Evolutionary conservation across 352 stramenopile species (phyloP), one percentile per base, ranked within the genome.

Genomic region (Phytophthora megakarya): DNA sequence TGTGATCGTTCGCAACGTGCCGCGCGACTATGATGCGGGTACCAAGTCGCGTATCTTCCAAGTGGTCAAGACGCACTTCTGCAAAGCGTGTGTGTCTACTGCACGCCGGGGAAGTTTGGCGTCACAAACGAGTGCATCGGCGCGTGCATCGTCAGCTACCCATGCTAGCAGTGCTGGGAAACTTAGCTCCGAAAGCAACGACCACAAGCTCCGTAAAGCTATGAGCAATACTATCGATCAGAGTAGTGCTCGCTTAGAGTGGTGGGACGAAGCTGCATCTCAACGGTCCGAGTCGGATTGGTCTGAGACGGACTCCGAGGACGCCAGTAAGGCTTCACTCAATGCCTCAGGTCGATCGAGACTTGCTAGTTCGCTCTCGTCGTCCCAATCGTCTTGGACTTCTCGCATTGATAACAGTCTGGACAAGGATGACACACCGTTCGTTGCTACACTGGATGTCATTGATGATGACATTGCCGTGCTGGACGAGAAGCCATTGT

Each of bases 21-120:
- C 70, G 35, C 63, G 76, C 1, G 55, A 72, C 32, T 16, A 65
- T 16, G 33, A 38, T 19, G 47, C 16, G 3, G 38, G 45, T 0
- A 52, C 39, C 32, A 72, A 70, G 63, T 69, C 77, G 44, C 79
- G 81, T 25, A 72, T 69, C 3, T 84, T 88, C 54, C 77, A 85
- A 39, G 53, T 85, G 5, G 59, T 61, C 26, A 89, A 88, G 53
- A 83, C 75, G 42, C 80, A 80, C 45, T 86, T 90, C 30, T 90
- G 81, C 47, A 68, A 81, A 30, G 52, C 81, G 18, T 90, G 81
- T 48, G 48, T 90, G 37, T 77, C 70, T 13, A 72, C 70, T 3
- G 69, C 83, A 48, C 76, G 79, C 18, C 61, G 67, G 21, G 47
- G 32, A 62, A 72, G 47, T 21, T 54, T 62, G 23, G 43, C 46